A percentile compares a stretch with the other conserved stretches of the same genome.
phyloP scores from a whole-genome alignment of 2,329 filamentous ascomycete genomes.

The Colletotrichum sp. region DNA sequence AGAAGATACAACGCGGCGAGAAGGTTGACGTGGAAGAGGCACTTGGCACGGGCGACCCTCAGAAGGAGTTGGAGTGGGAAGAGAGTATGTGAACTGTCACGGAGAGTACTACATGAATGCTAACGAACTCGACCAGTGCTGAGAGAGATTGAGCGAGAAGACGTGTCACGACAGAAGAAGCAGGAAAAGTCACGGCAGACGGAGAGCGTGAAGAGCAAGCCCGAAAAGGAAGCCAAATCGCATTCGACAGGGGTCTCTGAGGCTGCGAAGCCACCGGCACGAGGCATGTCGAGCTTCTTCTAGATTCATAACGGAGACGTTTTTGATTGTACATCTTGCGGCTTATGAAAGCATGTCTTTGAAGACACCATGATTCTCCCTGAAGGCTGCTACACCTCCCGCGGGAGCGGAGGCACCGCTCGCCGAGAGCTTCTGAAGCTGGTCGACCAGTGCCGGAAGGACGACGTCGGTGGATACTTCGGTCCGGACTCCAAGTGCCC shows the following conservation, averaged over 20 bases:
- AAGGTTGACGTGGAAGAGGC: slow-evolving; percentile 84
- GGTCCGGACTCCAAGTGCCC: slow-evolving; percentile 58
- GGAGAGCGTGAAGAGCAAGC: slow-evolving; percentile 20
- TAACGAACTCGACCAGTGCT: slow-evolving; percentile 54
- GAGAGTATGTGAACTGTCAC: slow-evolving; percentile 61
- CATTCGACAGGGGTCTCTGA: slow-evolving; percentile 17
- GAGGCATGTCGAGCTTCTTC: slow-evolving; percentile 54
- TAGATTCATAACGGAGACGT: slow-evolving; percentile 36
- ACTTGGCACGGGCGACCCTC: slow-evolving; percentile 78
- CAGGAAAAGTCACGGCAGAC: slow-evolving; percentile 37
- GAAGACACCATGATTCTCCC: slow-evolving; percentile 44
- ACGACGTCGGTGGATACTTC: slow-evolving; percentile 64
- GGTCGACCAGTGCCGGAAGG: slow-evolving; percentile 61
- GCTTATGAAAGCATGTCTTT: slow-evolving; percentile 65
- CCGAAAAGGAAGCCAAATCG: slow-evolving; percentile 24
- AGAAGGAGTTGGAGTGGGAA: slow-evolving; percentile 86
- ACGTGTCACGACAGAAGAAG: slow-evolving; percentile 54
- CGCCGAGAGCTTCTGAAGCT: slow-evolving; percentile 41
- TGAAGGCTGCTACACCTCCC: neutral
- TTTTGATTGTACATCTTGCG: slow-evolving; percentile 20
- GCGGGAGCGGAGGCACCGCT: neutral
- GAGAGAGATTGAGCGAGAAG: slow-evolving; percentile 70
- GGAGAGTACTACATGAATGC: neutral
- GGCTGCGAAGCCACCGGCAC: slow-evolving; percentile 22
- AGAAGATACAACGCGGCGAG: slow-evolving; percentile 73